Percentiles rank a stretch among this genome's conserved stretches.
Evolutionary conservation across 108 stramenopile species (phyloP).

Genomic region (Fragilaria radians): DNA sequence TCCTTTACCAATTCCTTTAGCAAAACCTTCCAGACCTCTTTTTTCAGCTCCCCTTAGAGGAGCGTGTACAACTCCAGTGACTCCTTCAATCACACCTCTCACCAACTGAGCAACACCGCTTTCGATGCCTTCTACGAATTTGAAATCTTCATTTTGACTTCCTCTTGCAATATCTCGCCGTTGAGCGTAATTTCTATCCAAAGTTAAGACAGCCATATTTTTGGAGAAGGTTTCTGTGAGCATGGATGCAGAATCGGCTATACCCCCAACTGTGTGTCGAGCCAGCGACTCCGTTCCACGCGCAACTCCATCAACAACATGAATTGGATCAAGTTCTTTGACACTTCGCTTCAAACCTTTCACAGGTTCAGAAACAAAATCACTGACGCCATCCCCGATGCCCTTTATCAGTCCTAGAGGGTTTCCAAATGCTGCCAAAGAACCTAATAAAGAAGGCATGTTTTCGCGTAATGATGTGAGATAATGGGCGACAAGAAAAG

Average conservation of each 20-base stretch:
- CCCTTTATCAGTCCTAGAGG: slow-evolving; percentile 81
- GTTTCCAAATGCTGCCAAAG: slow-evolving; percentile 83
- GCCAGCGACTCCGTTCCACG: slow-evolving; percentile 79
- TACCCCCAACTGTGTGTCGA: slow-evolving; percentile 83
- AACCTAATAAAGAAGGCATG: slow-evolving; percentile 75
- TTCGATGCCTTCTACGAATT: slow-evolving; percentile 59
- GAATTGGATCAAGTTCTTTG: slow-evolving; percentile 67
- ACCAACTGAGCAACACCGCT: slow-evolving; percentile 63
- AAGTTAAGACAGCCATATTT: slow-evolving; percentile 78
- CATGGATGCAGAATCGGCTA: slow-evolving; percentile 77
- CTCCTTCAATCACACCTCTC: slow-evolving; percentile 72
- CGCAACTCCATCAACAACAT: slow-evolving; percentile 79
- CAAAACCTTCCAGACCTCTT: slow-evolving; percentile 77
- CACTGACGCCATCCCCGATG: slow-evolving; percentile 71
- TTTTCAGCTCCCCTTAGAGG: slow-evolving; percentile 80
- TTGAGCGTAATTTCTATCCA: slow-evolving; percentile 85
- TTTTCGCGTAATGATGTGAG: slow-evolving; percentile 62
- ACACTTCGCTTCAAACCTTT: slow-evolving; percentile 75
- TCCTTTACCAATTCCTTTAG: slow-evolving; percentile 76
- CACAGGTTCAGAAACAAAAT: slow-evolving; percentile 78
- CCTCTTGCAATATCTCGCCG: slow-evolving; percentile 33
- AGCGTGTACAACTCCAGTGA: slow-evolving; percentile 66
- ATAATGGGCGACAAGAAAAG: slow-evolving; percentile 70
- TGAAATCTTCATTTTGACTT: slow-evolving; percentile 21
- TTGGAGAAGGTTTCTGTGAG: slow-evolving; percentile 75